Base-by-base conservation (phyloP, 306 rosid genomes). In the Rosa lucieae region DNA sequence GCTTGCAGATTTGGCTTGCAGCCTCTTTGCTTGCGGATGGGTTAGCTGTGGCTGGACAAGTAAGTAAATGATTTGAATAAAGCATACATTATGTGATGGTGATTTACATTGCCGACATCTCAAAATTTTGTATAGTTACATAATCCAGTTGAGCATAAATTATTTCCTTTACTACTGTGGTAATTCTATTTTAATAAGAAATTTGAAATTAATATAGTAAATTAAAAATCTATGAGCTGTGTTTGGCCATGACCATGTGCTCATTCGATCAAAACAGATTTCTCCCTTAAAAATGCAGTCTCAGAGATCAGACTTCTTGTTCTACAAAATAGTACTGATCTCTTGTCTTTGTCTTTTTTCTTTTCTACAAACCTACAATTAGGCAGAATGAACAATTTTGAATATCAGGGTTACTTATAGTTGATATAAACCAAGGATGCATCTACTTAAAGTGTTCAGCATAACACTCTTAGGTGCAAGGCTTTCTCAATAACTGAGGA, bases 31-130 rank as follows among this genome's bases (percentile, higher is more conserved):
- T 92, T 68, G 89, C 97, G 0, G 97, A 90, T 82, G 94, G 97
- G 74, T 84, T 92, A 58, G 94, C 97, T 26, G 92, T 92, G 69
- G 92, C 93, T 20, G 94, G 97, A 29, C 97, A 92, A 90, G 97
- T 90, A 70, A 83, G 85, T 72, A 72, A 86, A 48, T 12, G 32
- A 69, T 49, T 47, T 72, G 26, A 20, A 49, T 29, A 26, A 13
- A 48, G 23, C 29, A 26, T 29, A 49, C 10, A 44, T 44, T 69
- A 42, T 10, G 14, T 21, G 53, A 21, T 44, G 39, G 37, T 69
- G 47, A 44, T 21, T 5, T 44, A 43, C 18, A 69, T 69, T 69
- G 17, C 53, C 73, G 10, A 12, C 10, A 4, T 67, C 72, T 29
- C 72, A 18, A 10, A 20, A 7, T 40, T 39, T 67, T 18, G 26